A percentile compares a stretch with the other conserved stretches of the same genome.
phyloP scores from a whole-genome alignment of 768 basidiomycete species.

The Lentinula aciculospora region DNA sequence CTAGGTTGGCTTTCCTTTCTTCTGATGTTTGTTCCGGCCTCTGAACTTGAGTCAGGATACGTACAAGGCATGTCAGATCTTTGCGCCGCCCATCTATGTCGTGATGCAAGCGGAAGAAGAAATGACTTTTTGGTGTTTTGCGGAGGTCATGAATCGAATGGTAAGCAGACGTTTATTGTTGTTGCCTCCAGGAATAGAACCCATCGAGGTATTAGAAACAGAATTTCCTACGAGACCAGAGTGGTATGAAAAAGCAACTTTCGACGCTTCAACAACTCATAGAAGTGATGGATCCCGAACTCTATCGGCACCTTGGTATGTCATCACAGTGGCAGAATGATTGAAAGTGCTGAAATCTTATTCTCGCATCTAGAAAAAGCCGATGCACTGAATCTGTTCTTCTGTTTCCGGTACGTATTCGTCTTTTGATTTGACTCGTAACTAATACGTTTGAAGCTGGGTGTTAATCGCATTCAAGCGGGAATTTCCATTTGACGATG shows the following conservation, averaged over 20 bases:
- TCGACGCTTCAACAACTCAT: conserved; percentile 87
- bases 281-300: conserved; percentile 90
- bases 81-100: conserved; percentile 88
- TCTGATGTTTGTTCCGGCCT: conserved; percentile 7
- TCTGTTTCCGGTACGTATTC: conserved; percentile 86
- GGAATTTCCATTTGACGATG: conserved; percentile 90
- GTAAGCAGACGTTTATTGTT: conserved; percentile 35
- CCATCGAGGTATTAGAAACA: conserved; percentile 52
- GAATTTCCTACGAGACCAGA: conserved; percentile 95
- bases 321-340: not conserved
- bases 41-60: conserved; percentile 55
- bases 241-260: conserved; percentile 95
- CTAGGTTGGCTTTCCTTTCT: conserved; percentile 51
- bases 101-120: conserved; percentile 87
- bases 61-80: conserved; percentile 99
- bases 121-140: conserved; percentile 95
- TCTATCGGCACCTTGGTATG: conserved; percentile 85
- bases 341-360: not conserved
- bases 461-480: conserved; percentile 93
- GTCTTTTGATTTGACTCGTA: not conserved
- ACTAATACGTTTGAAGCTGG: conserved; percentile 49
- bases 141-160: conserved; percentile 93
- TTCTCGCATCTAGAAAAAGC: conserved; percentile 55
- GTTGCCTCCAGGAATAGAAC: conserved; percentile 1
- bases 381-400: conserved; percentile 90